These are phyloP conservation scores for Chaetoscypha palmicola DNA, from an alignment of 2,329 filamentous ascomycete genomes.

Conservation along the genomic window DNA sequence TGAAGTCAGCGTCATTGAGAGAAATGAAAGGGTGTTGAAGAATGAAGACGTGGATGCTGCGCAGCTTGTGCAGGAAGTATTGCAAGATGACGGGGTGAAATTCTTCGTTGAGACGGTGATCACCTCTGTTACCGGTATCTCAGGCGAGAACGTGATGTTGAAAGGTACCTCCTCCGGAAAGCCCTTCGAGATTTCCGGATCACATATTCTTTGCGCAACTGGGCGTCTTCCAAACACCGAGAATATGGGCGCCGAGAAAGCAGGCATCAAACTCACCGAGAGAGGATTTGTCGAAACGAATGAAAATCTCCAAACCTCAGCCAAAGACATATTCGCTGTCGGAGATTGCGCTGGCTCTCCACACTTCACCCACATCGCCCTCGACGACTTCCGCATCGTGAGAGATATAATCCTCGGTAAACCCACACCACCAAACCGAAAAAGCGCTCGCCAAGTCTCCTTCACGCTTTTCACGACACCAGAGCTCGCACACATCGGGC, in stretches of 20 bases:
- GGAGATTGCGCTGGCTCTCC: not conserved
- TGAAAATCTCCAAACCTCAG: not conserved
- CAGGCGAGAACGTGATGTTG: not conserved
- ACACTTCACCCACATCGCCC: not conserved
- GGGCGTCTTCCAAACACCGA: not conserved
- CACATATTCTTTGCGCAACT: not conserved
- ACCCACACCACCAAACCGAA: not conserved
- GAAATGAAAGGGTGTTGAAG: not conserved
- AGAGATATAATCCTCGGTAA: not conserved
- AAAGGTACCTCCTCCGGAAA: not conserved
- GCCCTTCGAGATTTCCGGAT: not conserved
- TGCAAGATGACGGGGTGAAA: not conserved
- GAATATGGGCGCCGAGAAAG: not conserved
- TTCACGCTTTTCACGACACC: not conserved
- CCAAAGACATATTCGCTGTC: not conserved
- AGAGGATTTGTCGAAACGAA: not conserved
- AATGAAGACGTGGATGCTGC: not conserved
- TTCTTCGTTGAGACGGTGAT: not conserved
- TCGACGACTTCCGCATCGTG: not conserved
- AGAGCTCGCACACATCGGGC: not conserved
- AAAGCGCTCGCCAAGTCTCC: not conserved
- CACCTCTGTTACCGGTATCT: not conserved
- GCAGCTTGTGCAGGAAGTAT: not conserved
- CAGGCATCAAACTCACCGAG: not conserved
- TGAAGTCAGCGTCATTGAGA: not conserved